Conservation (phyloP, 306 rosid genomes). For the Boehmeria nivea region DNA sequence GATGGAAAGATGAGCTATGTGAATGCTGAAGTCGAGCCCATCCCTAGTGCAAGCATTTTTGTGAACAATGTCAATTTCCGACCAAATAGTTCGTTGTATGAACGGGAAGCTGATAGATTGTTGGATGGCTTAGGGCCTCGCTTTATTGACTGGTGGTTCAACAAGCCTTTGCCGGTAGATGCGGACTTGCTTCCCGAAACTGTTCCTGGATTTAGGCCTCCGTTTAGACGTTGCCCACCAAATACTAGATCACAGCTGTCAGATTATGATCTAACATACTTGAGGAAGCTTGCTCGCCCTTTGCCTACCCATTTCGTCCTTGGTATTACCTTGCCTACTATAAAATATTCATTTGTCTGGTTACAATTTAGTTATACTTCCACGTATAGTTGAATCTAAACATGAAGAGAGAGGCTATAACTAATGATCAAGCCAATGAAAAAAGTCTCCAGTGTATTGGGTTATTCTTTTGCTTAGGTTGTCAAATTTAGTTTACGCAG, state of each 20-base stretch:
- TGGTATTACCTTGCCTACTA: slow-evolving; percentile 43
- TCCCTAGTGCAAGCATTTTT: slow-evolving; percentile 11
- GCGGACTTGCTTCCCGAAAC: slow-evolving; percentile 78
- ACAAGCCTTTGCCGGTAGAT: slow-evolving; percentile 87
- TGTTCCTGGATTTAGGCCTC: slow-evolving; percentile 65
- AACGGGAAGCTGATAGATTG: slow-evolving; percentile 75
- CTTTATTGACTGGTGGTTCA: slow-evolving; percentile 90
- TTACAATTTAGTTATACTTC: no score
- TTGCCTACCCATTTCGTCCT: slow-evolving; percentile 91
- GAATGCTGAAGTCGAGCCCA: slow-evolving; percentile 18
- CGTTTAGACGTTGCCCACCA: slow-evolving; percentile 65
- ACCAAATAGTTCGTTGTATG: slow-evolving; percentile 50
- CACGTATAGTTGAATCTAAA: no score
- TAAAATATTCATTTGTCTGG: not conserved
- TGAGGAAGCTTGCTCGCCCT: slow-evolving; percentile 62
- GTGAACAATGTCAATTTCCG: slow-evolving; percentile 24
- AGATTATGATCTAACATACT: slow-evolving; percentile 53
- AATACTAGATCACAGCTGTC: slow-evolving; percentile 40
- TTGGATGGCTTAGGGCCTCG: slow-evolving; percentile 87
- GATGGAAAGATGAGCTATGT: slow-evolving; percentile 25
- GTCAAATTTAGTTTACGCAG: no score
- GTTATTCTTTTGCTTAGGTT: no score
- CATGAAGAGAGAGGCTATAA: no score
- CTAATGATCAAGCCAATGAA: no score
- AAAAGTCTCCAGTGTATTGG: no score